Percentiles rank a stretch among this genome's conserved stretches.
Evolutionary conservation across 176 grass and related monocot genomes (phyloP).

Genomic region (Poa pratensis): DNA sequence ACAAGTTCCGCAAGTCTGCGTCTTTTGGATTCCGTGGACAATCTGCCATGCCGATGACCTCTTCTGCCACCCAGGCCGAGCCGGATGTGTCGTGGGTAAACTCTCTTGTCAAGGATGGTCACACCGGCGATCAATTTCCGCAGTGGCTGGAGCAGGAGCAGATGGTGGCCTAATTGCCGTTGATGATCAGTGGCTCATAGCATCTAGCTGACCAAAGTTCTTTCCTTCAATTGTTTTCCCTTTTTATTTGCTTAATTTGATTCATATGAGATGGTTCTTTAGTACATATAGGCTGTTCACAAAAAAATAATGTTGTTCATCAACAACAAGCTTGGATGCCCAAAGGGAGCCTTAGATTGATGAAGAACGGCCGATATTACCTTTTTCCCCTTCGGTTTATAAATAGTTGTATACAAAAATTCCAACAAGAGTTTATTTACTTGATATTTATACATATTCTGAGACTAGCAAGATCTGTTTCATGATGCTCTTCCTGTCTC

Average conservation of each 20-base stretch:
- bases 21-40: conserved; percentile 75
- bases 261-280: conserved; percentile 66
- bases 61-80: conserved; percentile 37
- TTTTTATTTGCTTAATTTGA: conserved; percentile 73
- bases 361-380: conserved; percentile 59
- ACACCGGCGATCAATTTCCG: conserved; percentile 71
- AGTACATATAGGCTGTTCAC: conserved; percentile 68
- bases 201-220: conserved; percentile 78
- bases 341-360: conserved; percentile 78
- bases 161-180: conserved; percentile 61
- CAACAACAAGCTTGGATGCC: conserved; percentile 60
- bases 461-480: conserved; percentile 40
- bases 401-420: conserved; percentile 57
- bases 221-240: conserved; percentile 86
- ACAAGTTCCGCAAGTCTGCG: conserved; percentile 91
- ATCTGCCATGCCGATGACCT: conserved; percentile 22
- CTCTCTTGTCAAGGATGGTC: conserved; percentile 75
- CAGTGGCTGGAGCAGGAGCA: conserved; percentile 89
- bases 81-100: conserved; percentile 73
- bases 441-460: conserved; percentile 27
- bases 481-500: conserved; percentile 24
- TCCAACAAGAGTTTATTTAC: conserved; percentile 46
- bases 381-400: conserved; percentile 53
- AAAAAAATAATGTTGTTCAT: conserved; percentile 46
- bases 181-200: conserved; percentile 42